Percentiles rank a stretch among this genome's conserved stretches.
Conservation (phyloP, 1,284 basidiomycete genomes). For the Retiboletus flavoniger region DNA sequence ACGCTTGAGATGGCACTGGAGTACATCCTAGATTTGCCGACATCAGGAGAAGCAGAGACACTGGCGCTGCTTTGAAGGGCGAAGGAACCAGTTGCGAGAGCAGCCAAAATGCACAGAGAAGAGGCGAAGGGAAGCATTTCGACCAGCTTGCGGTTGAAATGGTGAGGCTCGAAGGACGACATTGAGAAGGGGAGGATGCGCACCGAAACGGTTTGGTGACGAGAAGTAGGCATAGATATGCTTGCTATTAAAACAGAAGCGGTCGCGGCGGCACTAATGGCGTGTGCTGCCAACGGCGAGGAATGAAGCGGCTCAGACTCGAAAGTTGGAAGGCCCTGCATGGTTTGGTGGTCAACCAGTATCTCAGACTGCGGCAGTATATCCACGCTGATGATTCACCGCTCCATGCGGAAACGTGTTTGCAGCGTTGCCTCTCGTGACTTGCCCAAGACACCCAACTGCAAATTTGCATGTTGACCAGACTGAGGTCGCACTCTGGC, state of each 20-base stretch:
- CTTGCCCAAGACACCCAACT: conserved; percentile 3
- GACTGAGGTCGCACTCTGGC: neutral
- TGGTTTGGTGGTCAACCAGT: conserved; percentile 30
- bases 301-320: conserved; percentile 29
- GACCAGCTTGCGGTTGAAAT: conserved; percentile 31
- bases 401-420: conserved; percentile 32
- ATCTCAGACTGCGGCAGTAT: conserved; percentile 14
- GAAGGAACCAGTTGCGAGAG: conserved; percentile 34
- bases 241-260: conserved; percentile 34
- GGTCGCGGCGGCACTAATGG: conserved; percentile 32
- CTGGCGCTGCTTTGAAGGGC: conserved; percentile 26
- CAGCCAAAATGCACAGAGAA: conserved; percentile 34
- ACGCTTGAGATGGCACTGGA: conserved; percentile 43
- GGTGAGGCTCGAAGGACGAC: conserved; percentile 16
- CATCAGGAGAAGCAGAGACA: conserved; percentile 23
- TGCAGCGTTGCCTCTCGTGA: conserved; percentile 31
- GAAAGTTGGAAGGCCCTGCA: conserved; percentile 35
- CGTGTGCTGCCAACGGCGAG: conserved; percentile 32
- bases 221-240: conserved; percentile 30
- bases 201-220: conserved; percentile 32
- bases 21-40: conserved; percentile 34
- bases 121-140: conserved; percentile 39
- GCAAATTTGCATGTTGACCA: conserved; percentile 2
- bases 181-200: conserved; percentile 19
- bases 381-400: conserved; percentile 27